Conservation (phyloP, 768 basidiomycete species). For the Psilocybe tampanensis region DNA sequence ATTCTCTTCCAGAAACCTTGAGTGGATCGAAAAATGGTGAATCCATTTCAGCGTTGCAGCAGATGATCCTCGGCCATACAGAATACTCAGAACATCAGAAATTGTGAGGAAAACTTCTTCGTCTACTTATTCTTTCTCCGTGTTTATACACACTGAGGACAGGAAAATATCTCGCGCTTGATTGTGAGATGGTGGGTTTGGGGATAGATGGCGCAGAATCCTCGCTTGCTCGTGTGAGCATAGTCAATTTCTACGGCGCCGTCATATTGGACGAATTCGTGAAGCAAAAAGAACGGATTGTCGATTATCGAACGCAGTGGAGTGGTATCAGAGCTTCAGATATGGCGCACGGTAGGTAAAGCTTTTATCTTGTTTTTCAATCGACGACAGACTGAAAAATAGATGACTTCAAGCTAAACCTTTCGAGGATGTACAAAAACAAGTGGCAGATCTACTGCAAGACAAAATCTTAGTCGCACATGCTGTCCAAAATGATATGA, state of each 20-base stretch:
- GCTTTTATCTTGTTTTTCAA: too few relatives aligned
- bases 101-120: constrained; percentile 41
- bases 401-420: constrained; percentile 55
- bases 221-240: constrained; percentile 82
- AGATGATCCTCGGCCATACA: constrained; percentile 54
- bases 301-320: constrained; percentile 91
- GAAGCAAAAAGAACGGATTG: constrained; percentile 80
- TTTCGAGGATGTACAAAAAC: constrained; percentile 79
- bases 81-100: constrained; percentile 42
- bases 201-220: constrained; percentile 83
- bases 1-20: not conserved
- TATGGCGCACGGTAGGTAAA: constrained; percentile 59
- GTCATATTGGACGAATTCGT: constrained; percentile 86
- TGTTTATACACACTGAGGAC: constrained; percentile 38
- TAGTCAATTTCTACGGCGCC: constrained; percentile 88
- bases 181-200: constrained; percentile 99
- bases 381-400: not conserved
- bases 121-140: not conserved
- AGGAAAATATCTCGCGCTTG: constrained; percentile 80
- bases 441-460: constrained; percentile 74
- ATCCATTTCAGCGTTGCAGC: constrained; percentile 45
- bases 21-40: constrained; percentile 45
- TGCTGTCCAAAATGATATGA: constrained; percentile 89
- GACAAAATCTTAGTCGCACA: constrained; percentile 88
- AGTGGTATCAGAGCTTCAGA: constrained; percentile 82